Percentiles rank a stretch among this genome's conserved stretches.
These are phyloP conservation scores for Psophocarpus tetragonolobus DNA, from an alignment of 306 rosid species.

Conservation along the genomic window DNA sequence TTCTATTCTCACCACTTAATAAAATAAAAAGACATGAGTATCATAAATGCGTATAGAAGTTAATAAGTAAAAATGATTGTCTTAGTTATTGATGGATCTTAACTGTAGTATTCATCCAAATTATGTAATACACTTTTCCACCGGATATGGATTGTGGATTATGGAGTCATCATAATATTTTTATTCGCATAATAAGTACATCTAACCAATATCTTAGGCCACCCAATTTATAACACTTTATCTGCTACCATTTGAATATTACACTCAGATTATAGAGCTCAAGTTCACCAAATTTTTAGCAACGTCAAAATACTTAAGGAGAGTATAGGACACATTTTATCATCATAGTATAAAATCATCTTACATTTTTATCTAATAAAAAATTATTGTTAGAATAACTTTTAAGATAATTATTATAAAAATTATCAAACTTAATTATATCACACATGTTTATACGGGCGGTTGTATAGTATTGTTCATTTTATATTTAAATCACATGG, in stretches of 20 bases:
- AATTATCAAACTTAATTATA: no score
- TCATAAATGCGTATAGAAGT: conserved; percentile 12
- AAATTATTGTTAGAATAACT: no score
- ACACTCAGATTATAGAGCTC: not conserved
- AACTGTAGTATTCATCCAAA: not conserved
- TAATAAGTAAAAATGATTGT: conserved; percentile 20
- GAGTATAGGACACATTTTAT: no score
- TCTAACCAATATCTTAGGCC: not conserved
- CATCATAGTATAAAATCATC: no score
- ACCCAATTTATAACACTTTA: not conserved
- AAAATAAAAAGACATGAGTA: not conserved
- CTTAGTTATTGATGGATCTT: conserved; percentile 27
- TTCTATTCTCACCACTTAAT: conserved; percentile 1
- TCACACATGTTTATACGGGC: no score
- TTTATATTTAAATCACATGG: no score
- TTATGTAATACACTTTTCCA: conserved; percentile 20
- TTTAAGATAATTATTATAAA: no score
- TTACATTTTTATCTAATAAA: no score
- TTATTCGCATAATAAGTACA: not conserved
- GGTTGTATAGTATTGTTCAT: no score
- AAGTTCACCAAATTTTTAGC: no score
- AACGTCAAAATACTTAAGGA: no score
- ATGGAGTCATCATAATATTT: not conserved
- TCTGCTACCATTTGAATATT: not conserved
- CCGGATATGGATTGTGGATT: conserved; percentile 5